These are phyloP conservation scores for Lophium mytilinum DNA, from an alignment of 495 filamentous ascomycete species.

Conservation along the genomic window DNA sequence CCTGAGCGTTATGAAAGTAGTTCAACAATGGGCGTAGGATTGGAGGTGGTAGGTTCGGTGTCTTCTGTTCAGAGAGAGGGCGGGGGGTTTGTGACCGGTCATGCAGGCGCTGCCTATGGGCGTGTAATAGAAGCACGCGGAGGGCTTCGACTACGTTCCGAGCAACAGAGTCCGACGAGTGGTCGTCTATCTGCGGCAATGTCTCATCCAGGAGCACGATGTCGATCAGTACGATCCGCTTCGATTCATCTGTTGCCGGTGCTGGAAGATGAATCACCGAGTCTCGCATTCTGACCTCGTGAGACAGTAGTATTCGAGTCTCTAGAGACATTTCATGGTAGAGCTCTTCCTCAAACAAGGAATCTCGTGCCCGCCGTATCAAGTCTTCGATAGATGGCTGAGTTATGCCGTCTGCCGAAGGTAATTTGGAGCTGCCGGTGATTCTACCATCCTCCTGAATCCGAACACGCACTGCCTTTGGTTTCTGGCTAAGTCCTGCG, in stretches of 20 bases:
- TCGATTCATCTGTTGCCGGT: neutral
- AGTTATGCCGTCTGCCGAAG: slow-evolving; percentile 28
- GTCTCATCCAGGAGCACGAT: slow-evolving; percentile 51
- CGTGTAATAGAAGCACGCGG: slow-evolving; percentile 61
- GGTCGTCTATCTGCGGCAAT: slow-evolving; percentile 9
- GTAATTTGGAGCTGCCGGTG: slow-evolving; percentile 47
- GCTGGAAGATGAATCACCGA: slow-evolving; percentile 38
- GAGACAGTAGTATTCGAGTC: slow-evolving; percentile 56
- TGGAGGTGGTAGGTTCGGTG: slow-evolving; percentile 43
- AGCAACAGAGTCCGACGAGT: slow-evolving; percentile 34
- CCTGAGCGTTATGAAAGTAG: slow-evolving; percentile 52
- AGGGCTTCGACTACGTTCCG: slow-evolving; percentile 51
- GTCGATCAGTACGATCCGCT: slow-evolving; percentile 49
- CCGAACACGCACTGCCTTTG: slow-evolving; percentile 58
- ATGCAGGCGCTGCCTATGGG: slow-evolving; percentile 59
- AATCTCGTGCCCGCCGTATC: slow-evolving; percentile 77
- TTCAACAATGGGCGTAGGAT: slow-evolving; percentile 60
- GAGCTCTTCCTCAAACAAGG: slow-evolving; percentile 85
- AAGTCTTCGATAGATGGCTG: slow-evolving; percentile 48
- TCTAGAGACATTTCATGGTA: slow-evolving; percentile 85
- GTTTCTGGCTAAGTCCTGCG: slow-evolving; percentile 50
- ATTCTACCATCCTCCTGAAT: slow-evolving; percentile 38
- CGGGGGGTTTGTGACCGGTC: slow-evolving; percentile 54
- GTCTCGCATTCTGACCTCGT: slow-evolving; percentile 55
- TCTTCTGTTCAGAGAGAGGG: slow-evolving; percentile 42